These are phyloP conservation scores for Musa beccarii DNA, from an alignment of 176 grass and related monocot genomes.

Conservation along the genomic window DNA sequence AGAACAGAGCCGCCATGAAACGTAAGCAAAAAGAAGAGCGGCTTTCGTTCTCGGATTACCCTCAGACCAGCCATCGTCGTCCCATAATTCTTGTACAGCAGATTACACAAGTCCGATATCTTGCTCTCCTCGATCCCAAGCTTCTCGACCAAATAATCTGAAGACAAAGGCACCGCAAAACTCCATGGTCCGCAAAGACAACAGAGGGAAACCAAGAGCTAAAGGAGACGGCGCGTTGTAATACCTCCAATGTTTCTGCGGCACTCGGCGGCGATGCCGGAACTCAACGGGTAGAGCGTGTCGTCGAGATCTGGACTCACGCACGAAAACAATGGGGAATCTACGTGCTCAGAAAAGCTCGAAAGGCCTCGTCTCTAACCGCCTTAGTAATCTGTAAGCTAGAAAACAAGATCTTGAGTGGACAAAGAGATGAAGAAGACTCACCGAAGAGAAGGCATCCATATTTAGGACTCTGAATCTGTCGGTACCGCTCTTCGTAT, in stretches of 20 bases:
- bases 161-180: neutral
- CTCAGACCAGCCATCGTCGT: constrained; percentile 82
- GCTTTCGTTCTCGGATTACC: constrained; percentile 20
- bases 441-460: too few relatives aligned
- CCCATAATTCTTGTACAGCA: constrained; percentile 31
- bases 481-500: too few relatives aligned
- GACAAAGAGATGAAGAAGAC: too few relatives aligned
- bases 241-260: constrained; percentile 68
- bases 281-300: constrained; percentile 60
- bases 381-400: too few relatives aligned
- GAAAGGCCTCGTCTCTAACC: too few relatives aligned
- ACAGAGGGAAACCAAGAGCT: neutral
- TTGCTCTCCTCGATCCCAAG: constrained; percentile 47
- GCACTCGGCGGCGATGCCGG: constrained; percentile 52
- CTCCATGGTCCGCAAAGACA: neutral
- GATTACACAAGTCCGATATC: too few relatives aligned
- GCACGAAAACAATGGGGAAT: too few relatives aligned
- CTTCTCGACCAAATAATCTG: constrained; percentile 76
- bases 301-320: constrained; percentile 54
- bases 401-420: too few relatives aligned
- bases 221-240: neutral
- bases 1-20: too few relatives aligned
- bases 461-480: too few relatives aligned
- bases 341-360: too few relatives aligned
- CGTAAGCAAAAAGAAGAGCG: too few relatives aligned